Conservation (phyloP, 495 filamentous ascomycete species). For the Tuber melanosporum region DNA sequence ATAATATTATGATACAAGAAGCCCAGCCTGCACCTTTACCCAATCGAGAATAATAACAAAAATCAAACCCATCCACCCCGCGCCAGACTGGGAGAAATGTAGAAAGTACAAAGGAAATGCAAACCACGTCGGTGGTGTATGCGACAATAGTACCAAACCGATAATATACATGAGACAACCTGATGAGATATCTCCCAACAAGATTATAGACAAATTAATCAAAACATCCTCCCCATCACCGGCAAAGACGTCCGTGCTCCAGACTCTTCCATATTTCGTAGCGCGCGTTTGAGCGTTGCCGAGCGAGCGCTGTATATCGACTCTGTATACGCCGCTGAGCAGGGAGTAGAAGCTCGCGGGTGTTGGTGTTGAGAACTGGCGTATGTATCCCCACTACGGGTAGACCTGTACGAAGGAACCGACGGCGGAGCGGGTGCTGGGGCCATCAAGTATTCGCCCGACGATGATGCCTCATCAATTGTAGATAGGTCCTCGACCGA, state of each 20-base stretch:
- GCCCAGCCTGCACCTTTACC: neutral
- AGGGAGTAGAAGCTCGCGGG: neutral
- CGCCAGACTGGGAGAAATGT: neutral
- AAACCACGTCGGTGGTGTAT: neutral
- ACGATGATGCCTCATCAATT: neutral
- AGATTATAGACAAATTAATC: neutral
- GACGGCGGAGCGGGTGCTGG: neutral
- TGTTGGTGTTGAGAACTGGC: neutral
- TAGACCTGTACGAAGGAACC: neutral
- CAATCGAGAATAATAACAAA: neutral
- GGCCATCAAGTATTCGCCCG: neutral
- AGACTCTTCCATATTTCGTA: neutral
- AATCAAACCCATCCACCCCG: neutral
- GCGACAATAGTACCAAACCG: neutral
- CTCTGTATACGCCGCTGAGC: neutral
- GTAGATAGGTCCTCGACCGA: neutral
- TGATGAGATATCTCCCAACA: neutral
- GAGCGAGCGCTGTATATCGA: neutral
- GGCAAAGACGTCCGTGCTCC: neutral
- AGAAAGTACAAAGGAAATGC: neutral
- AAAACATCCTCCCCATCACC: neutral
- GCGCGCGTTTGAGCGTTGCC: neutral
- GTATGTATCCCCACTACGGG: neutral
- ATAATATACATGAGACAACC: neutral
- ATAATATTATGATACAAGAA: neutral